Percentiles rank a stretch among this genome's conserved stretches.
These are phyloP conservation scores for Saprolegnia diclina DNA, from an alignment of 352 stramenopile genomes.

Conservation along the genomic window DNA sequence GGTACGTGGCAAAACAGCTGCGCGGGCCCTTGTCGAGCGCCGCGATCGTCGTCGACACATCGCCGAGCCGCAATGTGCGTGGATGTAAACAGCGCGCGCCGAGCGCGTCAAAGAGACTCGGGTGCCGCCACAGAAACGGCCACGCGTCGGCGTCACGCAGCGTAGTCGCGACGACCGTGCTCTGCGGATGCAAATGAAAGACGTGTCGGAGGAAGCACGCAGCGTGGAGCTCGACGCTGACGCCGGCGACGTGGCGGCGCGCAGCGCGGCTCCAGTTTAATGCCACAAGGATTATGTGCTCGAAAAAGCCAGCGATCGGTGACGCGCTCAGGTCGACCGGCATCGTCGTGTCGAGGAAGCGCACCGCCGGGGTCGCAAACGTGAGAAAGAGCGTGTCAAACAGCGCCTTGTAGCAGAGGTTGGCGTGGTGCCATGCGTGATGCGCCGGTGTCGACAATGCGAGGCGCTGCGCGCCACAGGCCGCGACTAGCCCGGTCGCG, in stretches of 20 bases:
- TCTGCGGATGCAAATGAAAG: conserved; percentile 5
- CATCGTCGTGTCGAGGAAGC: not conserved
- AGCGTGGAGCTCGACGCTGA: conserved; percentile 20
- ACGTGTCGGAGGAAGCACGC: not conserved
- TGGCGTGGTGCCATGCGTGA: not conserved
- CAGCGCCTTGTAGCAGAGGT: conserved; percentile 18
- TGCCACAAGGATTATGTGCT: conserved; percentile 14
- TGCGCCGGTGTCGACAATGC: not conserved
- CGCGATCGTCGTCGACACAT: not conserved
- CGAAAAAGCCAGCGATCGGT: conserved; percentile 3
- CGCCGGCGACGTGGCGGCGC: not conserved
- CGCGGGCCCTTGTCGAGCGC: not conserved
- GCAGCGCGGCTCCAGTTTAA: conserved; percentile 7
- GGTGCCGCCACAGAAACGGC: conserved; percentile 19
- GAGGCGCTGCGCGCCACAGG: not conserved
- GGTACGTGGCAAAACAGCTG: not conserved
- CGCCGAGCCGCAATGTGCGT: not conserved
- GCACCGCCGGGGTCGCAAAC: not conserved
- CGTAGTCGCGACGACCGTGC: not conserved
- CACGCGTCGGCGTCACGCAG: conserved; percentile 1
- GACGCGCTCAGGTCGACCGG: not conserved
- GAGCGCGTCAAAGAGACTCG: not conserved
- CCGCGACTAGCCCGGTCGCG: not conserved
- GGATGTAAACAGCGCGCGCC: not conserved
- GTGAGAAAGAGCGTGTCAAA: conserved; percentile 22